phyloP scores from a whole-genome alignment of 768 basidiomycete genomes.

The Favolaschia claudopus region DNA sequence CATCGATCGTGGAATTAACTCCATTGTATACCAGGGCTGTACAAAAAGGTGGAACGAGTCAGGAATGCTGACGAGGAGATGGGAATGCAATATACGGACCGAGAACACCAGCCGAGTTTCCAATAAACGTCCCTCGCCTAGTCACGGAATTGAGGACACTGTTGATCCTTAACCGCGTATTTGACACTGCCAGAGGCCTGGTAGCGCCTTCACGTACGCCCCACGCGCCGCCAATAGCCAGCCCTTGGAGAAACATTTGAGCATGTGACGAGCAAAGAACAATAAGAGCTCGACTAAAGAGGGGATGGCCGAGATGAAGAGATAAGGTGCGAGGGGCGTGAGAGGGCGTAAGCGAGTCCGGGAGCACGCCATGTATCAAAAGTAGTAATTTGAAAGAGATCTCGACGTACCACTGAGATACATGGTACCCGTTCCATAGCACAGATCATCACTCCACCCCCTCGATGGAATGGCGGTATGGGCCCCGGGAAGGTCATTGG shows the following conservation, averaged over 20 bases:
- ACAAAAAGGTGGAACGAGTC: constrained; percentile 46
- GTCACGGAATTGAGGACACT: constrained; percentile 97
- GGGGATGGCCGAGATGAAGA: constrained; percentile 59
- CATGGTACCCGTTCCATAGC: constrained; percentile 99
- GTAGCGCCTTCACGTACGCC: constrained; percentile 93
- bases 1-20: constrained; percentile 93
- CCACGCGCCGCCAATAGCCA: constrained; percentile 94
- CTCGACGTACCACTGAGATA: constrained; percentile 90
- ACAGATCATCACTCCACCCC: constrained; percentile 99
- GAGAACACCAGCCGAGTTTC: constrained; percentile 96
- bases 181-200: constrained; percentile 87
- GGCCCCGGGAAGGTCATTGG: constrained; percentile 87
- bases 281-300: constrained; percentile 74
- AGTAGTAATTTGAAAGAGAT: constrained; percentile 71
- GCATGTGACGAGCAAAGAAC: constrained; percentile 84
- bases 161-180: constrained; percentile 91
- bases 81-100: constrained; percentile 67
- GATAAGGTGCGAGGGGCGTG: constrained; percentile 75
- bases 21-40: constrained; percentile 95
- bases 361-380: constrained; percentile 56
- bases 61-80: constrained; percentile 32
- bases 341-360: constrained; percentile 54
- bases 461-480: constrained; percentile 91
- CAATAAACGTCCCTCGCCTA: constrained; percentile 95
- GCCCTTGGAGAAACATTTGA: constrained; percentile 77